Evolutionary conservation across 2,329 filamentous ascomycete genomes (phyloP), one percentile per base, ranked within the genome.

Genomic region (Fonsecaea multimorphosa): DNA sequence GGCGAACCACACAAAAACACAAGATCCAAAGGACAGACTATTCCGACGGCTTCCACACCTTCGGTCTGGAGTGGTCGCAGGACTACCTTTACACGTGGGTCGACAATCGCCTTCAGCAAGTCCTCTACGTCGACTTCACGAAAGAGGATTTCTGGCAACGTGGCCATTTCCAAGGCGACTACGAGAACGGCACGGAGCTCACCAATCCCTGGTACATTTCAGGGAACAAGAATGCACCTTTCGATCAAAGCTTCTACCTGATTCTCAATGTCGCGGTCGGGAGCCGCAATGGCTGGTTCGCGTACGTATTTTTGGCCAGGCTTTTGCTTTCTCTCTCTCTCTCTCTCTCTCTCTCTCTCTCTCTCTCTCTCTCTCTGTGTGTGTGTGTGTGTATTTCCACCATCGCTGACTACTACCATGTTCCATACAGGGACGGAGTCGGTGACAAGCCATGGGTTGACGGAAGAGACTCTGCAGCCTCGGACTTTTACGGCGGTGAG

Each of bases 61-160:
- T 79, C 66, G 84, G 83, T 4, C 68, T 86, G 16, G 82, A 85
- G 69, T 86, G 84, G 84, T 79, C 77, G 1, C 76, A 81, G 57
- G 78, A 82, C 49, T 85, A 85, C 74, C 76, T 86, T 22, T 85
- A 83, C 75, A 84, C 82, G 29, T 86, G 83, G 71, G 74, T 85
- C 40, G 82, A 86, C 72, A 74, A 52, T 54, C 61, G 67, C 24
- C 64, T 70, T 54, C 61, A 60, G 55, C 66, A 69, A 66, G 64
- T 70, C 34, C 66, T 72, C 61, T 72, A 70, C 58, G 61, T 70
- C 14, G 66, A 72, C 36, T 75, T 76, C 58, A 67, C 3, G 36
- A 58, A 58, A 58, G 8, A 58, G 55, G 36, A 72, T 32, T 72
- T 76, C 67, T 76, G 75, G 73, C 69, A 71, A 55, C 74, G 77